Evolutionary conservation across 495 filamentous ascomycete species (phyloP).

Genomic region (Penicillium taxi): DNA sequence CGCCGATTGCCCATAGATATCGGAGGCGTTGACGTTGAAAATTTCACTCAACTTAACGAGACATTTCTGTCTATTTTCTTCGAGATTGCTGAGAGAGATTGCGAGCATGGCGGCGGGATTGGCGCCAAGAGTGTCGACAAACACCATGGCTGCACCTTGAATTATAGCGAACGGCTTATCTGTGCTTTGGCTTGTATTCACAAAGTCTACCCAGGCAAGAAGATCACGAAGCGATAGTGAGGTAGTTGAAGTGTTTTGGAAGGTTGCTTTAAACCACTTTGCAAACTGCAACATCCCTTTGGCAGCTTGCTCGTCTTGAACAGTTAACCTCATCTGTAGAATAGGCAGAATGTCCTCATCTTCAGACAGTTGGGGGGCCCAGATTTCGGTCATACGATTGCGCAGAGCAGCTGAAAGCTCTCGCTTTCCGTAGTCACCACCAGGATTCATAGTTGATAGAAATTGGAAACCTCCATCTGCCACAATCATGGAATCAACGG

Average conservation of each 20-base stretch:
- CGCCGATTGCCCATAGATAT: slow-evolving; percentile 53
- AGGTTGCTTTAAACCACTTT: slow-evolving; percentile 80
- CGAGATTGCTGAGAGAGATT: slow-evolving; percentile 47
- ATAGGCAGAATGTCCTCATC: slow-evolving; percentile 82
- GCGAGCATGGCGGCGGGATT: slow-evolving; percentile 82
- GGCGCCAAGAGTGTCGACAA: slow-evolving; percentile 87
- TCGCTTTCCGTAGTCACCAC: slow-evolving; percentile 94
- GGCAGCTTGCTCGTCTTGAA: slow-evolving; percentile 37
- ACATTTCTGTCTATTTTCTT: slow-evolving; percentile 59
- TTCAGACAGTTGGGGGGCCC: slow-evolving; percentile 79
- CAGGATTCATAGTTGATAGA: slow-evolving; percentile 97
- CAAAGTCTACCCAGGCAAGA: slow-evolving; percentile 87
- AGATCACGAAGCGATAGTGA: slow-evolving; percentile 85
- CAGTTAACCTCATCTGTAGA: slow-evolving; percentile 62
- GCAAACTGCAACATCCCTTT: slow-evolving; percentile 73
- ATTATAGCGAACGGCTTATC: slow-evolving; percentile 54
- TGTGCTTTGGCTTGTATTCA: slow-evolving; percentile 53
- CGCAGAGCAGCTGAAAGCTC: slow-evolving; percentile 92
- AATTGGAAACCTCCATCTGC: slow-evolving; percentile 87
- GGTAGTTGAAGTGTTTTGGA: slow-evolving; percentile 60
- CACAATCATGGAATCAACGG: slow-evolving; percentile 65
- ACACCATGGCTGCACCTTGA: slow-evolving; percentile 92
- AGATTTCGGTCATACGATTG: slow-evolving; percentile 98
- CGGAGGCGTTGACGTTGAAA: slow-evolving; percentile 51
- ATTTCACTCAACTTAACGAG: slow-evolving; percentile 63